Conservation (phyloP, 2,329 filamentous ascomycete genomes). For the Cytospora leucostoma region DNA sequence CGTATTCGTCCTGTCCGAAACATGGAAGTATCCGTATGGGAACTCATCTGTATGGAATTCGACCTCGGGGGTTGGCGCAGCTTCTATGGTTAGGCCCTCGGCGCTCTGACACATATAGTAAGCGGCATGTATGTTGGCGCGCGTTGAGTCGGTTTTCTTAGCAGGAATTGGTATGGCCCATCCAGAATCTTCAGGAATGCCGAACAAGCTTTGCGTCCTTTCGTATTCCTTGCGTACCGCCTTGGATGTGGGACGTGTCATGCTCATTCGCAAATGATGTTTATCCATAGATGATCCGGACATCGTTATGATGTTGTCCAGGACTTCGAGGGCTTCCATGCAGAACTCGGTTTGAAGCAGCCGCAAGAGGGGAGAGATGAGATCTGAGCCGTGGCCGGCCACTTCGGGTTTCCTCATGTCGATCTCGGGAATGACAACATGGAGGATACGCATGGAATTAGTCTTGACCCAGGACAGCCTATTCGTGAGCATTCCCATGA, state of each 20-base stretch:
- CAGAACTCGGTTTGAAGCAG: slow-evolving; percentile 92
- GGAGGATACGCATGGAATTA: slow-evolving; percentile 88
- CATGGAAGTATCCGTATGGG: slow-evolving; percentile 75
- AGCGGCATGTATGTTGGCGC: slow-evolving; percentile 90
- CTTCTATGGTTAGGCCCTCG: slow-evolving; percentile 58
- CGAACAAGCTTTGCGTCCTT: slow-evolving; percentile 89
- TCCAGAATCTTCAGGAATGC: slow-evolving; percentile 91
- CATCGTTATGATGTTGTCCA: slow-evolving; percentile 95
- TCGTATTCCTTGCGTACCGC: slow-evolving; percentile 92
- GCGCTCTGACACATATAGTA: slow-evolving; percentile 88
- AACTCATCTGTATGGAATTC: slow-evolving; percentile 93
- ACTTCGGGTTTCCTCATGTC: slow-evolving; percentile 93
- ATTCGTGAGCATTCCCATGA: slow-evolving; percentile 91
- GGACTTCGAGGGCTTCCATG: slow-evolving; percentile 84
- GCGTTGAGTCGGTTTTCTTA: slow-evolving; percentile 81
- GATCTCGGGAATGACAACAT: slow-evolving; percentile 80
- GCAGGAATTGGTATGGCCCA: slow-evolving; percentile 96
- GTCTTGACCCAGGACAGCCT: slow-evolving; percentile 85
- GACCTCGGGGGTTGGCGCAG: slow-evolving; percentile 77
- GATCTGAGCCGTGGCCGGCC: slow-evolving; percentile 85
- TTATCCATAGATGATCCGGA: slow-evolving; percentile 90
- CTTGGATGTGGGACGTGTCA: slow-evolving; percentile 85
- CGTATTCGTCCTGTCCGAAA: slow-evolving; percentile 75
- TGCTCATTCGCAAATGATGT: slow-evolving; percentile 95
- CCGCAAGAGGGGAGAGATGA: slow-evolving; percentile 89